Evolutionary conservation across 805 yeast genomes (phyloP), one percentile per base, ranked within the genome.

Genomic region (Priceomyces medius): DNA sequence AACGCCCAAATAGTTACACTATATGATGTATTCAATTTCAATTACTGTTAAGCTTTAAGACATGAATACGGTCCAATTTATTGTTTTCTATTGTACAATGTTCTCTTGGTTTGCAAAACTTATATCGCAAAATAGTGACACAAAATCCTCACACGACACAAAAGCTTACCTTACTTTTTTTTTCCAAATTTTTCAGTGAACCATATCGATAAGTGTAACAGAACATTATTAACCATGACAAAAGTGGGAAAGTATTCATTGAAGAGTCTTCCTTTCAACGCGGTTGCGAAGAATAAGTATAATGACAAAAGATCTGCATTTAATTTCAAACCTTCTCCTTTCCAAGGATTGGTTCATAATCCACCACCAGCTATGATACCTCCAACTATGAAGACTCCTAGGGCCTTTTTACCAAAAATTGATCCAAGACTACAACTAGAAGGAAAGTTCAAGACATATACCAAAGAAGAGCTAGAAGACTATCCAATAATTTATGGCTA

Each of bases 291-390:
- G 21, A 70, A 82, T 42, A 71, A 74, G 47, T 85, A 70, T 66
- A 83, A 85, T 59, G 73, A 79, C 7, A 66, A 64, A 31, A 69
- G 80, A 43, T 84, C 91, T 17, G 82, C 88, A 7, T 76, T 73
- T 51, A 85, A 83, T 56, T 80, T 84, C 59, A 76, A 76, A 49
- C 74, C 76, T 2, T 58, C 68, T 39, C 65, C 76, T 14, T 78
- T 82, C 1, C 67, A 73, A 18, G 91, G 91, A 4, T 63, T 86
- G 20, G 77, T 80, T 31, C 57, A 63, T 47, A 76, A 88, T 31
- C 89, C 88, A 18, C 77, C 90, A 3, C 75, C 85, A 10, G 51
- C 74, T 26, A 50, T 61, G 12, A 42, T 47, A 39, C 49, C 53
- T 42, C 71, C 83, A 20, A 63, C 76, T 9, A 65, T 73, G 43